Conservation (phyloP, 2,329 filamentous ascomycete genomes). For the Sporothrix inflata region DNA sequence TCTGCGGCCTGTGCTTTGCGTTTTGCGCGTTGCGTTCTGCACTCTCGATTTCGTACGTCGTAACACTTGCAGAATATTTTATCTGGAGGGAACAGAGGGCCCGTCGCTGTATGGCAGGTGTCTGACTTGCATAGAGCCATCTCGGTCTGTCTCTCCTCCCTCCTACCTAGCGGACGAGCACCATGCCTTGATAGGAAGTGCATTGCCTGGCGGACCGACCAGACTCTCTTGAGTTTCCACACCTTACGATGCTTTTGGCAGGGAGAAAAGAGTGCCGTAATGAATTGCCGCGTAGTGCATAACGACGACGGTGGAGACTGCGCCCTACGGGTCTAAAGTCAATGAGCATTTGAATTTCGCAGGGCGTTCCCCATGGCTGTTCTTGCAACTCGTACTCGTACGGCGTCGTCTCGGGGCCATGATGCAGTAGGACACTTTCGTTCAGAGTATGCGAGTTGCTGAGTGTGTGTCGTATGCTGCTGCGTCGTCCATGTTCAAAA, state of each 20-base stretch:
- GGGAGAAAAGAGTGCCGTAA: not conserved
- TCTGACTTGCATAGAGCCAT: not conserved
- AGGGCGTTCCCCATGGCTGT: too few relatives aligned
- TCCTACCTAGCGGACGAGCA: not conserved
- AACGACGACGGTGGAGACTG: not conserved
- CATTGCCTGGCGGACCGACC: not conserved
- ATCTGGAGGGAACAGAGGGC: conserved; percentile 9
- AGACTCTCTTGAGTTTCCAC: not conserved
- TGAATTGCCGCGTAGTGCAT: not conserved
- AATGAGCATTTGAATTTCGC: not conserved
- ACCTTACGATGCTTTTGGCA: not conserved
- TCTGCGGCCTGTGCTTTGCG: not conserved
- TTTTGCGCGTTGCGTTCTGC: not conserved
- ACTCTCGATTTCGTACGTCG: not conserved
- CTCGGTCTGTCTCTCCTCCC: not conserved
- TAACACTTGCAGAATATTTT: conserved; percentile 10
- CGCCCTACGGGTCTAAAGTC: conserved; percentile 9
- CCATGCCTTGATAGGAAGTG: not conserved
- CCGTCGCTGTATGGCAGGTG: not conserved
- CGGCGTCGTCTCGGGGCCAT: not conserved
- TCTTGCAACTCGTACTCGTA: not conserved
- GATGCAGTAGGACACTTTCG: too few relatives aligned
- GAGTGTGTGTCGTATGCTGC: too few relatives aligned
- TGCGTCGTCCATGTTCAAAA: not conserved
- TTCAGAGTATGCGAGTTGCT: not conserved